Base-by-base conservation (phyloP, 371 early-diverging fungal species). In the Rhizopus microsporus region DNA sequence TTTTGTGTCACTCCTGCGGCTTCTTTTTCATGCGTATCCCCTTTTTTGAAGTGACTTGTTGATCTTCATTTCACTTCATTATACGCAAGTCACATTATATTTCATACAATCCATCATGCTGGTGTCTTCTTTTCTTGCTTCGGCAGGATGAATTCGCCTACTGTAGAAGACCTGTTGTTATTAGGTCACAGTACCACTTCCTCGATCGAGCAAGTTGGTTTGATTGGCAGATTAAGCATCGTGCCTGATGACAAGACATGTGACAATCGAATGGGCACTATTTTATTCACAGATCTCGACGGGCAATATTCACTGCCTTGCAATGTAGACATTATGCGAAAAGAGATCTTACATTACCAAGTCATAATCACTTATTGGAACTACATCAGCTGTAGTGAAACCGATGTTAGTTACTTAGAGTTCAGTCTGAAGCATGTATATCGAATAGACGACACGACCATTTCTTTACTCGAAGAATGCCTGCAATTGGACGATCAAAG, bases 291-390 rank as follows among this genome's bases (percentile, higher is more conserved):
- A 5, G 63, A 63, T 53, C 29, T 31, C 3, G 50, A 5, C 6
- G 57, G 49, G n/a, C 7, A 32, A 23, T 17, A 43, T 7, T 13
- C 45, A 1, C 30, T 68, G 7, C 31, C 29, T 12, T 65, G 65
- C 32, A 48, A 56, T 3, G 50, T 69, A 0, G 60, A 69, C 35
- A 15, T 23, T 8, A 39, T 59, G 10, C 48, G 38, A 39, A 47
- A 59, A 32, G n/a, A 53, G n/a, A 12, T 57, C 2, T 6, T 35
- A 1, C 23, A 55, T 4, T 15, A 10, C 1, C 10, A 13, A 2
- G 59, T 62, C 1, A 5, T 13, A 1, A 62, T 69, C 49, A 43
- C 30, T 17, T 35, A 10, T 12, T 69, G 70, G 70, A 54, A 54
- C 30, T 55, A 38, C 29, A 48, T 68, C 3, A 12, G 54, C 13